Evolutionary conservation across 2,329 filamentous ascomycete genomes (phyloP), one percentile per base, ranked within the genome.

Genomic region (Botryotinia calthae): DNA sequence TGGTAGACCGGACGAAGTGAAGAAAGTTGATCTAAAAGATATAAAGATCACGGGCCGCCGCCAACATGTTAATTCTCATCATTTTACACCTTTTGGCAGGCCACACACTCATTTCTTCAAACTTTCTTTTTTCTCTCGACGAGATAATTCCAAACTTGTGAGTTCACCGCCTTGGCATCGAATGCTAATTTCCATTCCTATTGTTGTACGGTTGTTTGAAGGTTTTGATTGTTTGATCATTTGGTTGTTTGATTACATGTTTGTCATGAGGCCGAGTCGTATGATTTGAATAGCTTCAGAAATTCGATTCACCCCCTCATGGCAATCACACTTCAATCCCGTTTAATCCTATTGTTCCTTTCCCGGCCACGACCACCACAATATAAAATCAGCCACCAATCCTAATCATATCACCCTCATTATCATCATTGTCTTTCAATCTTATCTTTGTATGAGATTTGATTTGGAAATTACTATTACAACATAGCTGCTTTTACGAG

Each of bases 201-300:
- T 31, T 69, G 37, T 46, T 54, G 64, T n/a, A 25, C 42, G 22
- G 16, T 66, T n/a, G 20, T 20, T 59, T 34, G 22, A 31, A 65
- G 18, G 44, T 20, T 65, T 42, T 31, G 44, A 28, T 46, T 31
- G 31, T 66, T 48, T 66, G 40, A 22, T 66, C 61, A 42, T 44
- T 40, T 66, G 64, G 34, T 40, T 16, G 64, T 68, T 68, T 68
- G 48, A 56, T 31, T 10, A n/a, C 31, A 20, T 56, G 48, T 56
- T 40, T 42, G 65, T 68, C 37, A 68, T 28, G 25, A 44, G 54
- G 54, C 31, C 16, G 28, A n/a, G 48, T 68, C 65, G 48, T 16
- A 68, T 68, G 65, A 68, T 51, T 28, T 56, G 64, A 68, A 56
- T 68, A 68, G 65, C 48, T 68, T 68, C 64, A 67, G 64, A 54